Evolutionary conservation across 2,329 filamentous ascomycete species (phyloP), one percentile per base, ranked within the genome.

Genomic region (Sclerotinia sclerotiorum): DNA sequence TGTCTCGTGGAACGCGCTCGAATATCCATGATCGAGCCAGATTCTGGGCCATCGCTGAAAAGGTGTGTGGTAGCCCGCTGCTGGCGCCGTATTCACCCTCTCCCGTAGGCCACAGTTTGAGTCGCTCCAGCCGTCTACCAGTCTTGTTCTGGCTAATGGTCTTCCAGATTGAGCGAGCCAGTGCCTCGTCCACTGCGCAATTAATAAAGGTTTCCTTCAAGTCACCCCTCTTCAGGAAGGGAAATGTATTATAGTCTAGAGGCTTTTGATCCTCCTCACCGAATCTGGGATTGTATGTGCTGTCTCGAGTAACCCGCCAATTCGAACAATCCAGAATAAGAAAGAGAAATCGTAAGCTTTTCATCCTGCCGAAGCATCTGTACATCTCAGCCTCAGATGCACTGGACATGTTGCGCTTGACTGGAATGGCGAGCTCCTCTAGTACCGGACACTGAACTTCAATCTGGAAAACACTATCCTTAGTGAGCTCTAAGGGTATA

Each of bases 271-370:
- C 54, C 5, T 62, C 51, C 54, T 51, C 54, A 44, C 68, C 55
- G n/a, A 70, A 68, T 56, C n/a, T 54, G 64, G 58, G 21, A 44
- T 70, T 54, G 48, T 68, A 66, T 65, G 2, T 24, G 11, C 51
- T 39, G 55, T 68, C 46, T 65, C 52, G 65, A 58, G 39, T 49
- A 46, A 70, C 60, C 27, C 29, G 27, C 65, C 65, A 70, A 10
- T 70, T 57, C 54, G 69, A 70, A 70, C 65, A 70, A 55, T 70
- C 65, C 65, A 70, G n/a, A 35, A 58, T 69, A 57, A 70, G 65
- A 55, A 68, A 70, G 52, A 70, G 52, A 35, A 48, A 65, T 61
- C 42, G 52, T n/a, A 70, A 68, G 52, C 32, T 66, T 65, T 21
- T 55, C 60, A 68, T 68, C 27, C 52, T 60, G 46, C 69, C 54